Conservation (phyloP, 1,284 basidiomycete species). For the Marasmius oreades region DNA sequence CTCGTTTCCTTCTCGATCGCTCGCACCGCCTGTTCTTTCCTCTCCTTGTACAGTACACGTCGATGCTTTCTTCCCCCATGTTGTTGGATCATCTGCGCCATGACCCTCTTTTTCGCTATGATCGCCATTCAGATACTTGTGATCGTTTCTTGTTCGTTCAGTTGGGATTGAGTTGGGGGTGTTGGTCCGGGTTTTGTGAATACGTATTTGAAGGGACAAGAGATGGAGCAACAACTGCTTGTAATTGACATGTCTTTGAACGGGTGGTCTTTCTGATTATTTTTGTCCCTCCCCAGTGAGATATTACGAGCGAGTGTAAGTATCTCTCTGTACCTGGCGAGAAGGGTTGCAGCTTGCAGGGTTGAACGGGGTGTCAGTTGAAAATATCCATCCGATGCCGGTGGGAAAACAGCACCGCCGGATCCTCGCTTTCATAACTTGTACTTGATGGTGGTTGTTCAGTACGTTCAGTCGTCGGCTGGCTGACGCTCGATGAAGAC, state of each 20-base stretch:
- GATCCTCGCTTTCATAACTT: too few species aligned
- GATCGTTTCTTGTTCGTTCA: constrained; percentile 32
- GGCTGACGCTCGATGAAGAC: too few species aligned
- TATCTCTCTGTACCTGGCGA: too few species aligned
- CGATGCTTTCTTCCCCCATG: constrained; percentile 25
- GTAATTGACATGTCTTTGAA: constrained; percentile 7
- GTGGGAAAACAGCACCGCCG: too few species aligned
- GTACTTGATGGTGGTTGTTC: too few species aligned
- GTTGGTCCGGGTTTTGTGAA: constrained; percentile 59
- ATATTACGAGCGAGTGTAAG: too few species aligned
- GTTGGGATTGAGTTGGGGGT: constrained; percentile 29
- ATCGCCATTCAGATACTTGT: constrained; percentile 6
- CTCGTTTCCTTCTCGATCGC: constrained; percentile 29
- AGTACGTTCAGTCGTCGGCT: too few species aligned
- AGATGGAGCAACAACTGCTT: constrained; percentile 41
- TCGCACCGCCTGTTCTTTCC: constrained; percentile 23
- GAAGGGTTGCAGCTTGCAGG: background rate
- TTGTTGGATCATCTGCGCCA: constrained; percentile 15
- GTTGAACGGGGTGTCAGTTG: background rate
- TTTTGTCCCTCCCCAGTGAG: background rate
- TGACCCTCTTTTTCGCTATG: constrained; percentile 5
- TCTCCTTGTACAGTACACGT: constrained; percentile 30
- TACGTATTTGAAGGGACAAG: constrained; percentile 53
- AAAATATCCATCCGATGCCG: too few species aligned
- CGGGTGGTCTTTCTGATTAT: background rate